Conservation (phyloP, 768 basidiomycete genomes). For the Lentinula detonsa region DNA sequence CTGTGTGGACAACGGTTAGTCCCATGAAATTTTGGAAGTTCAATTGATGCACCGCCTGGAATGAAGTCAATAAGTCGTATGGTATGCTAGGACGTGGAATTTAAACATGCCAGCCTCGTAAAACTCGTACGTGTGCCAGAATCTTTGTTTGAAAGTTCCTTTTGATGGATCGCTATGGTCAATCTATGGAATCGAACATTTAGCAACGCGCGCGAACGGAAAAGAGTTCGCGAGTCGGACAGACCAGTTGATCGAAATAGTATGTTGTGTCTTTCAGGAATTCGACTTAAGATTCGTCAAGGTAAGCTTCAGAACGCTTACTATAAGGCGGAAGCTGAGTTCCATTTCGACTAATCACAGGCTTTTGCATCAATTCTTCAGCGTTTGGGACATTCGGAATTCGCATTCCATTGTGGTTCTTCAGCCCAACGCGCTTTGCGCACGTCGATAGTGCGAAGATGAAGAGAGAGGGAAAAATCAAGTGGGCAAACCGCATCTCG, state of each 20-base stretch:
- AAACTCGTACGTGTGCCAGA: conserved; percentile 64
- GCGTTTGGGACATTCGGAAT: neutral
- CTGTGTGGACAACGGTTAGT: conserved; percentile 25
- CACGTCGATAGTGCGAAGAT: neutral
- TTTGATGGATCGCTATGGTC: conserved; percentile 46
- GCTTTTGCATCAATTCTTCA: neutral
- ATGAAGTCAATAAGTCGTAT: neutral
- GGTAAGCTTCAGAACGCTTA: neutral
- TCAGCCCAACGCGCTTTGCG: neutral
- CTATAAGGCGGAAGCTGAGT: conserved; percentile 16
- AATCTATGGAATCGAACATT: neutral
- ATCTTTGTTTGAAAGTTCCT: conserved; percentile 76
- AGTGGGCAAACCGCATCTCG: neutral
- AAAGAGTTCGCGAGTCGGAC: no score
- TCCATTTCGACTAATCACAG: conserved; percentile 14
- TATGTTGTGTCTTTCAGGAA: conserved; percentile 14
- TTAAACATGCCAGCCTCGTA: conserved; percentile 41
- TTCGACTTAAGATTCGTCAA: neutral
- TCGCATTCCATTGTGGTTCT: neutral
- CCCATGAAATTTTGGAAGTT: neutral
- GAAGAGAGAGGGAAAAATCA: neutral
- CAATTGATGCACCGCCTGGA: neutral
- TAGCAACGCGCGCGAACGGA: neutral
- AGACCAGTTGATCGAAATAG: conserved; percentile 28
- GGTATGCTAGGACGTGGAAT: neutral